Evolutionary conservation across 2,329 filamentous ascomycete species (phyloP), one percentile per base, ranked within the genome.

Genomic region (Stenocarpella maydis): DNA sequence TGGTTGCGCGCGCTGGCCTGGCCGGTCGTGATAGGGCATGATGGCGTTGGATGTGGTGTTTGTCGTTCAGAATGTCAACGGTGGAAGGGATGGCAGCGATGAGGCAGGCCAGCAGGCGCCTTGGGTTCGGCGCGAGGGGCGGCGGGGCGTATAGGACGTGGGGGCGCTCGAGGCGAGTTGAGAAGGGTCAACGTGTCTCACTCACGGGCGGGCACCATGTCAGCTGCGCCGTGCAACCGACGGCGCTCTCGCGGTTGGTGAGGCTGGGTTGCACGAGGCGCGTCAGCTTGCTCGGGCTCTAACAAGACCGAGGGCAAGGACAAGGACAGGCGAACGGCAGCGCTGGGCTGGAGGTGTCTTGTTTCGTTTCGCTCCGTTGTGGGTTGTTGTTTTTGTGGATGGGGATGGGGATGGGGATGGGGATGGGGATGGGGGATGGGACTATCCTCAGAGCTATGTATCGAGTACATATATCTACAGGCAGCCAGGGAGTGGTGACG

Each of bases 1-100:
- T 9, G 60, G 67, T 37, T 65, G 70, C 34, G 50, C 47, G 17
- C 43, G 66, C 10, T 49, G 63, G 47, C 39, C 50, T 41, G 61
- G 54, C 58, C 69, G 67, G 41, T 67, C 69, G 61, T 67, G 67
- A 41, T 69, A 71, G 19, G 69, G 58, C 69, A 71, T 71, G 19
- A 69, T 24, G 55, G 39, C 47, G 26, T 58, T 45, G 47, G 28
- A 54, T 41, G 24, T 8, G 67, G n/a, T 47, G 58, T 24, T 34
- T 47, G 6, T 61, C 26, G 19, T 47, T 12, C n/a, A 2, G 7
- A 31, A 10, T 34, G 12, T 12, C 26, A 31, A 10, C 19, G 39
- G 28, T 26, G 10, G 19, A 45, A 26, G 41, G 34, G 41, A n/a
- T 34, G 34, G 34, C 9, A 12, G 53, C n/a, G 14, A 39, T 4